phyloP scores from a whole-genome alignment of 2,329 filamentous ascomycete genomes.

The Didymella glomerata region DNA sequence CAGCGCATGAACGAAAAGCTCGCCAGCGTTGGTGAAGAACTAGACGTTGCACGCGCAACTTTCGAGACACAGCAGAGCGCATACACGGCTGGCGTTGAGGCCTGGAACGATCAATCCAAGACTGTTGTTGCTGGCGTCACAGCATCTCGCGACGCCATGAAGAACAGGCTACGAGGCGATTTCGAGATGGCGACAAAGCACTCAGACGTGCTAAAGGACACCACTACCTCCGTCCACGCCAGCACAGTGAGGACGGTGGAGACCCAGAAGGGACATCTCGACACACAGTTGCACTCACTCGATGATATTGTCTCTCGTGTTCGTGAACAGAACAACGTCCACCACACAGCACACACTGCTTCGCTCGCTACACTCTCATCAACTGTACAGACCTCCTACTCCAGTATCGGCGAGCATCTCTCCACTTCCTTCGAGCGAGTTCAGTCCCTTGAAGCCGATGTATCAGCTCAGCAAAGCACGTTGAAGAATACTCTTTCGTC shows the following conservation, averaged over 20 bases:
- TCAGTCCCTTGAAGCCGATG: conserved; percentile 72
- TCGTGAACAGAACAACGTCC: conserved; percentile 78
- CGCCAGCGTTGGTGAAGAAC: conserved; percentile 67
- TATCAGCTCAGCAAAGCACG: conserved; percentile 66
- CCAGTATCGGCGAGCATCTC: conserved; percentile 74
- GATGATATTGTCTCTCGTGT: conserved; percentile 90
- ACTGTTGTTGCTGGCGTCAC: conserved; percentile 75
- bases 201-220: conserved; percentile 82
- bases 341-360: conserved; percentile 74
- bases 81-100: conserved; percentile 76
- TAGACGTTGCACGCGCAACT: conserved; percentile 69
- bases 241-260: conserved; percentile 91
- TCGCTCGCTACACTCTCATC: conserved; percentile 72
- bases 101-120: conserved; percentile 75
- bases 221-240: conserved; percentile 86
- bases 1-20: conserved; percentile 72
- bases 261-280: conserved; percentile 85
- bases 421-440: conserved; percentile 73
- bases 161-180: conserved; percentile 83
- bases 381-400: conserved; percentile 77
- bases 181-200: conserved; percentile 81
- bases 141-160: conserved; percentile 78
- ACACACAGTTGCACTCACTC: conserved; percentile 85
- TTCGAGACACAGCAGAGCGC: conserved; percentile 71
- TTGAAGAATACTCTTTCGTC: conserved; percentile 69